phyloP scores from a whole-genome alignment of 345 rosid species.

The Turritis glabra region DNA sequence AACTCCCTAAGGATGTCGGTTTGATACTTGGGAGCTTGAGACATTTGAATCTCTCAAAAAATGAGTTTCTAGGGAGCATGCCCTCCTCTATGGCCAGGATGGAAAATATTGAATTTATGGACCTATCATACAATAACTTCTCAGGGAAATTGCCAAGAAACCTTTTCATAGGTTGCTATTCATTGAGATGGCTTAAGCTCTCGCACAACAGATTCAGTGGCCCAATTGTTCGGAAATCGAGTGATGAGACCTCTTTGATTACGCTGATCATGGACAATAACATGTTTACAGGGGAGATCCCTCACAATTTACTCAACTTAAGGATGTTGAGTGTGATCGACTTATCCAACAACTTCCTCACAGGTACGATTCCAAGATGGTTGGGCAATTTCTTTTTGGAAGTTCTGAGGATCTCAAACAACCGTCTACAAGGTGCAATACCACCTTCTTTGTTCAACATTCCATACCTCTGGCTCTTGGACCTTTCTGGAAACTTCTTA shows the following conservation, averaged over 20 bases:
- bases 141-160: conserved; percentile 29
- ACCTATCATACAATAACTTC: conserved; percentile 31
- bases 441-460: conserved; percentile 28
- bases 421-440: conserved; percentile 5
- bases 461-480: conserved; percentile 25
- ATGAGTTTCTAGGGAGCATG: conserved; percentile 30
- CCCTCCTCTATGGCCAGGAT: conserved; percentile 22
- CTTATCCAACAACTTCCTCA: conserved; percentile 28
- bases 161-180: conserved; percentile 3
- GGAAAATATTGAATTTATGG: conserved; percentile 28
- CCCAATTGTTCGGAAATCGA: not conserved
- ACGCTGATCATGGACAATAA: conserved; percentile 25
- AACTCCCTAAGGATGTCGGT: conserved; percentile 17
- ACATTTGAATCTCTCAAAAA: conserved; percentile 27
- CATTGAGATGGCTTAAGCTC: conserved; percentile 22
- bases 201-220: conserved; percentile 33
- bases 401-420: conserved; percentile 11
- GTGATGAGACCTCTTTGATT: conserved; percentile 2
- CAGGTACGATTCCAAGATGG: conserved; percentile 29
- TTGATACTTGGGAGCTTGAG: conserved; percentile 9
- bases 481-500: conserved; percentile 21
- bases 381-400: conserved; percentile 14
- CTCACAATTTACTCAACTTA: conserved; percentile 6
- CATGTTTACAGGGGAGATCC: conserved; percentile 27
- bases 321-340: conserved; percentile 19